These are phyloP conservation scores for Bimuria novae-zelandiae DNA, from an alignment of 2,329 filamentous ascomycete genomes.

Conservation along the genomic window DNA sequence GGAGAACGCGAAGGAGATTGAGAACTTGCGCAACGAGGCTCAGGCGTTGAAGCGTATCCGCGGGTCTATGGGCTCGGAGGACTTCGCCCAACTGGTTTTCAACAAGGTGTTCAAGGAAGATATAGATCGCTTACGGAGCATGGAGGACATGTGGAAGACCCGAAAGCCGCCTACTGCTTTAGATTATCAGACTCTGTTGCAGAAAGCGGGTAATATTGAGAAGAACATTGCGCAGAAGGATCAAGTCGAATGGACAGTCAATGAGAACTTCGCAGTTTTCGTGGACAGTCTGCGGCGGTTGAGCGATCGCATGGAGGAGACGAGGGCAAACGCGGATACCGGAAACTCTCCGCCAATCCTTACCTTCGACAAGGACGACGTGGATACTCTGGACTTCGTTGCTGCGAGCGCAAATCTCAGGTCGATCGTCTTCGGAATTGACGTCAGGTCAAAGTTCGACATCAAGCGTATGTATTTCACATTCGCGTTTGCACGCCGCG, in stretches of 20 bases:
- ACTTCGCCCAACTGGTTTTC: constrained; percentile 81
- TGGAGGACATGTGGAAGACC: constrained; percentile 96
- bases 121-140: constrained; percentile 77
- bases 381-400: constrained; percentile 94
- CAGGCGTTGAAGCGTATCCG: constrained; percentile 82
- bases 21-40: constrained; percentile 82
- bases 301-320: constrained; percentile 70
- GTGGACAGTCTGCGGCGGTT: constrained; percentile 80
- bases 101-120: constrained; percentile 91
- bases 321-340: constrained; percentile 61
- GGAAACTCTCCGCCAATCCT: constrained; percentile 63
- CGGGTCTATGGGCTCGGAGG: constrained; percentile 74
- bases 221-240: constrained; percentile 65
- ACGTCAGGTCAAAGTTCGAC: constrained; percentile 87
- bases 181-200: constrained; percentile 66
- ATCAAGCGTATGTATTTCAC: constrained; percentile 69
- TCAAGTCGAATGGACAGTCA: constrained; percentile 78
- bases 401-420: constrained; percentile 87
- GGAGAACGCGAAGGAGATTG: constrained; percentile 87
- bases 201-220: constrained; percentile 58
- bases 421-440: constrained; percentile 86
- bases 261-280: constrained; percentile 86
- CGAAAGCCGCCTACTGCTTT: constrained; percentile 75
- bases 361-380: constrained; percentile 95
- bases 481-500: not conserved